Base-by-base conservation (phyloP, 108 stramenopile genomes). In the Heterococcus sp. region DNA sequence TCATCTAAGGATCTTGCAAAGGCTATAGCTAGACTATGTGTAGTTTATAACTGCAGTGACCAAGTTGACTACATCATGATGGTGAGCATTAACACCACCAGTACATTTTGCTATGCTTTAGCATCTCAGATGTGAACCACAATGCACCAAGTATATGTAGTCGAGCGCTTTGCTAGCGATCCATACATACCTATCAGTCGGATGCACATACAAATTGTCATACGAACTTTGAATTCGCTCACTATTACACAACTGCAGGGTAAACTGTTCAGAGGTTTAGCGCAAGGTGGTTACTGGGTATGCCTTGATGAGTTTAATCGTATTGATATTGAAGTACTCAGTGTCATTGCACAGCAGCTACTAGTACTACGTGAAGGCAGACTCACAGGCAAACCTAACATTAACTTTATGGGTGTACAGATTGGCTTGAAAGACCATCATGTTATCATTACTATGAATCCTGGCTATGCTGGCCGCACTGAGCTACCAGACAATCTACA, bases 31-130 rank as follows among this genome's bases (percentile, higher is more conserved):
- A 89, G 89, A 67, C 87, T 88, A 33, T 89, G 89, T 64, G 86
- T 89, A 39, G 90, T 90, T 67, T 90, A 90, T 72, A 90, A 90
- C 72, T 90, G 90, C 88, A 86, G 85, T 31, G 89, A 90, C 66
- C 90, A 90, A 65, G 90, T 90, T 31, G 89, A 89, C 75, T 90
- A 90, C 88, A 89, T 89, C 74, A 89, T 90, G 89, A 90, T 90
- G 90, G 90, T 21, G n/a, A n/a, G n/a, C n/a, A n/a, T n/a, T n/a
- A n/a, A n/a, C n/a, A n/a, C n/a, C n/a, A n/a, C n/a, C n/a, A n/a
- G n/a, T n/a, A n/a, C n/a, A n/a, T n/a, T n/a, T n/a, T n/a, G n/a
- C n/a, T n/a, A n/a, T n/a, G n/a, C n/a, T n/a, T n/a, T n/a, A n/a
- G n/a, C n/a, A n/a, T n/a, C n/a, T n/a, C n/a, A n/a, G n/a, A n/a